Percentiles rank a stretch among this genome's conserved stretches.
phyloP scores from a whole-genome alignment of 2,329 filamentous ascomycete species.

The Ploettnerulaceae sp. region DNA sequence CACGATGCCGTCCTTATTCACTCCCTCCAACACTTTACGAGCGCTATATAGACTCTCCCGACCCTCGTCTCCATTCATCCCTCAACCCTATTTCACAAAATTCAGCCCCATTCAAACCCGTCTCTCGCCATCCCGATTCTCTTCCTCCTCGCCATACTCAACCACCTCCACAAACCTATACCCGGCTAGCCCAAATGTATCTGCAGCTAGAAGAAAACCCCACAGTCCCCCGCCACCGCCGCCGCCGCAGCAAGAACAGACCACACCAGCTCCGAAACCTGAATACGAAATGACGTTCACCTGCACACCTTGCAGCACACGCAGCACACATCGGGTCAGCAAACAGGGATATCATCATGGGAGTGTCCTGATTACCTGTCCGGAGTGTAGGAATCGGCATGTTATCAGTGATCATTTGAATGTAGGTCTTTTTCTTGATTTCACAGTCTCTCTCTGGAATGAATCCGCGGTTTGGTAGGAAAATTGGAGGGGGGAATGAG shows the following conservation, averaged over 20 bases:
- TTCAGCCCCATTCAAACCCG: no score
- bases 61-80: no score
- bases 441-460: background rate
- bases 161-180: slow-evolving; percentile 5
- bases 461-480: background rate
- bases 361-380: slow-evolving; percentile 84
- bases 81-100: no score
- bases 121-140: no score
- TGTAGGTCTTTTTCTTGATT: slow-evolving; percentile 34
- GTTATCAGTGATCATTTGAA: slow-evolving; percentile 86
- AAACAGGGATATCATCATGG: slow-evolving; percentile 95
- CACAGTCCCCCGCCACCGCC: background rate
- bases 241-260: background rate
- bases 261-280: slow-evolving; percentile 39
- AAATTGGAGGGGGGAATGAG: background rate
- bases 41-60: no score
- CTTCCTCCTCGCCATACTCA: no score
- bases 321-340: slow-evolving; percentile 79
- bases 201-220: background rate
- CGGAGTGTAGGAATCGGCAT: slow-evolving; percentile 79
- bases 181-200: background rate
- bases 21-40: no score
- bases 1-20: no score
- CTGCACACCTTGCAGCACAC: slow-evolving; percentile 75
- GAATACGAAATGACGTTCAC: slow-evolving; percentile 89